Evolutionary conservation across 1,284 basidiomycete species (phyloP).

Genomic region (Pseudozyma hubeiensis): DNA sequence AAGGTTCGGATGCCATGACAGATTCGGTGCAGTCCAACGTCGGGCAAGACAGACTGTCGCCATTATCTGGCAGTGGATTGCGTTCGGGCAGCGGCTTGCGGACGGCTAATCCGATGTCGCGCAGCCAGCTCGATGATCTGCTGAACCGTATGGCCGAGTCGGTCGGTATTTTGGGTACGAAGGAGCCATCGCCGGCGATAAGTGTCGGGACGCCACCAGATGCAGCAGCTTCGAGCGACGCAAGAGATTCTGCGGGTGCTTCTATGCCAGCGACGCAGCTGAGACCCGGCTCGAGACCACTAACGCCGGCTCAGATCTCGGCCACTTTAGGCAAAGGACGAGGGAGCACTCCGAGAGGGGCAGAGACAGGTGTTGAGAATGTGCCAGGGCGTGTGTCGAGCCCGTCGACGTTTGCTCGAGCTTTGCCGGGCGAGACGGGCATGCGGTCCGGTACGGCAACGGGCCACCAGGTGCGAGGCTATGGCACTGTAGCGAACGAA

Average conservation of each 20-base stretch:
- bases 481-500: slow-evolving; percentile 14
- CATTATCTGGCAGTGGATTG: slow-evolving; percentile 29
- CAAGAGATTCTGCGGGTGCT: not conserved
- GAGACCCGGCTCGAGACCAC: slow-evolving; percentile 2
- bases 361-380: not conserved
- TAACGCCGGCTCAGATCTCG: slow-evolving; percentile 15
- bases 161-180: slow-evolving; percentile 33
- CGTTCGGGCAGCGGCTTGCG: slow-evolving; percentile 24
- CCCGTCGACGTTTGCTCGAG: slow-evolving; percentile 10
- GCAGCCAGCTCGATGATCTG: slow-evolving; percentile 58
- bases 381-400: slow-evolving; percentile 10
- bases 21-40: slow-evolving; percentile 31
- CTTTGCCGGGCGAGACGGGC: slow-evolving; percentile 8
- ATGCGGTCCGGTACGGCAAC: slow-evolving; percentile 11
- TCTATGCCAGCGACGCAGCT: slow-evolving; percentile 4
- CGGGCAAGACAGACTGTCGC: slow-evolving; percentile 23
- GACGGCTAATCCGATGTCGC: slow-evolving; percentile 38
- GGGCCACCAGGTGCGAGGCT: slow-evolving; percentile 24
- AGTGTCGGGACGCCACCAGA: slow-evolving; percentile 24
- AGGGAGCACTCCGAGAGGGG: slow-evolving; percentile 3
- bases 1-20: slow-evolving; percentile 18
- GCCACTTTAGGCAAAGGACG: slow-evolving; percentile 19
- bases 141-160: slow-evolving; percentile 56
- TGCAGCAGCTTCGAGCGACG: slow-evolving; percentile 2
- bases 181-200: slow-evolving; percentile 12